Base-by-base conservation (phyloP, 2,329 filamentous ascomycete genomes). In the Cercospora citrullina region DNA sequence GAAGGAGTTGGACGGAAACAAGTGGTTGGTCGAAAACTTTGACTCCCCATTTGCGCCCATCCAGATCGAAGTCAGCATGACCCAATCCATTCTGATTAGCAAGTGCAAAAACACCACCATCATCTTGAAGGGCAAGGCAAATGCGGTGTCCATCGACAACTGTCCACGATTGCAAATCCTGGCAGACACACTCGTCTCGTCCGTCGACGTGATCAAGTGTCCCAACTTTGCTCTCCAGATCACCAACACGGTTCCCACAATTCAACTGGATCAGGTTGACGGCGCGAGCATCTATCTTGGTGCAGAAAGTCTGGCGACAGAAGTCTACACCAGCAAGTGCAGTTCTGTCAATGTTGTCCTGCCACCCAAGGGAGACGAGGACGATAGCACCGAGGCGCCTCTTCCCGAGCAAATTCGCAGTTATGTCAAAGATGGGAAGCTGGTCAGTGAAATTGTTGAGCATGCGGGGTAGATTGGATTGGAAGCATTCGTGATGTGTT, bases 141-240 rank as follows among this genome's bases (percentile, higher is more conserved):
- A 99, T 78, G 93, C 95, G n/a, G 91, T 99, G 70, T 94, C 93
- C 5, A 87, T 98, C 73, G 95, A 98, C 82, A 97, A 97, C 82
- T 94, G 90, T 65, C 87, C 86, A 58, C 90, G 92, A 60, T 84
- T 96, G 18, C 96, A 92, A 30, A 87, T 99, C 63, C 88, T 98
- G 62, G 87, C 98, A 64, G 94, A 98, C 75, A 92, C 89, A 0
- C 88, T 98, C 10, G 92, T 98, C 59, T 96, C 92, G 60, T 93
- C 91, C 33, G 88, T 99, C 66, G 95, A 99, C 77, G 91, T 96
- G 26, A 95, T 99, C 84, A 98, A 98, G 82, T 94, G 91, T 59
- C 88, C 91, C 74, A 96, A 95, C 80, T 97, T 99, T 78, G 94
- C 93, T 14, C 84, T 98, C n/a, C 78, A 80, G 42, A 91, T 99